Conservation (phyloP, 306 rosid species). For the Chamaecrista fasciculata region DNA sequence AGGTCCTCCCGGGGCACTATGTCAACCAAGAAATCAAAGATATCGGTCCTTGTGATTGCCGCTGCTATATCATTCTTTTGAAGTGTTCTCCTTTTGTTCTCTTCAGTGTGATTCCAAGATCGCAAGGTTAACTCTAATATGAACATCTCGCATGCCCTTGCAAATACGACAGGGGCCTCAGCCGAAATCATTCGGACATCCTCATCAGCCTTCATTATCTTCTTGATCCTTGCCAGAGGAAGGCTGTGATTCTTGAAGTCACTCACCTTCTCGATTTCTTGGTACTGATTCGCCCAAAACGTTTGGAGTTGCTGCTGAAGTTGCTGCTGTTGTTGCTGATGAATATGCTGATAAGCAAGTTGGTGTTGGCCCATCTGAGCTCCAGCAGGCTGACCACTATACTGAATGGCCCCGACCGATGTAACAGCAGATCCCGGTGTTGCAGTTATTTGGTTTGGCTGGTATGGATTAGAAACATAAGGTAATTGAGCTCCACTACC, state of each 20-base stretch:
- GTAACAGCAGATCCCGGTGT: conserved; percentile 38
- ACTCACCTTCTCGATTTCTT: conserved; percentile 52
- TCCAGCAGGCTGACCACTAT: conserved; percentile 48
- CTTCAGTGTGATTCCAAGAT: conserved; percentile 59
- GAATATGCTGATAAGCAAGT: conserved; percentile 60
- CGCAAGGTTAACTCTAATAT: conserved; percentile 54
- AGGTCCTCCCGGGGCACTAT: conserved; percentile 56
- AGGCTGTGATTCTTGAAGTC: conserved; percentile 58
- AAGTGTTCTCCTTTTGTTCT: conserved; percentile 57
- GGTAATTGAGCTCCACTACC: conserved; percentile 45
- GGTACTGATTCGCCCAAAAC: conserved; percentile 47
- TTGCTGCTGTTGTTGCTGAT: conserved; percentile 58
- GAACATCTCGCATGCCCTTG: conserved; percentile 58
- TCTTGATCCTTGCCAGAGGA: conserved; percentile 59
- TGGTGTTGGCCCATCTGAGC: conserved; percentile 53
- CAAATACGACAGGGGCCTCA: conserved; percentile 53
- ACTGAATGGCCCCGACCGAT: conserved; percentile 40
- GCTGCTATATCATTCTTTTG: conserved; percentile 56
- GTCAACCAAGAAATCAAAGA: conserved; percentile 52
- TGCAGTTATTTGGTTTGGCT: conserved; percentile 39
- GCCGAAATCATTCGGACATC: conserved; percentile 58
- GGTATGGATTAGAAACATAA: conserved; percentile 46
- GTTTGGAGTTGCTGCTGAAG: conserved; percentile 49
- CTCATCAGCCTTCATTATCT: conserved; percentile 59
- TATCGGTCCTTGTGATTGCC: conserved; percentile 53